Percentiles rank a stretch among this genome's conserved stretches.
These are phyloP conservation scores for Eimeria zaria DNA, from an alignment of 169 alveolate genomes.

Conservation along the genomic window DNA sequence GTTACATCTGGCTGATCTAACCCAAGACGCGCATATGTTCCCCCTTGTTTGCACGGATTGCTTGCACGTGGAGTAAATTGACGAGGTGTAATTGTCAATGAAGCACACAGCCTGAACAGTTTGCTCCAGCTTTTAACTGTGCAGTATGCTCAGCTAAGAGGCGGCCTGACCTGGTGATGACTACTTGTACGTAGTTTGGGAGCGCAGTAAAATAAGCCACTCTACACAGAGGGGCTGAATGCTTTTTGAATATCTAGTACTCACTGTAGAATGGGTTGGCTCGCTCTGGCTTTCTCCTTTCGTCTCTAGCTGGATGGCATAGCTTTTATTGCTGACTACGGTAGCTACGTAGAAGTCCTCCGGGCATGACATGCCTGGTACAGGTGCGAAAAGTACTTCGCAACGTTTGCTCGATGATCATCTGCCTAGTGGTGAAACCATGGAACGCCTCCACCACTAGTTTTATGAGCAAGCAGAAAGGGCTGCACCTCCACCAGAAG, in stretches of 20 bases:
- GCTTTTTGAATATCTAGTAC: too few relatives aligned
- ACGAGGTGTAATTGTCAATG: background rate
- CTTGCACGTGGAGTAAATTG: too few relatives aligned
- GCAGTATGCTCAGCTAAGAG: background rate
- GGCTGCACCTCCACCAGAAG: background rate
- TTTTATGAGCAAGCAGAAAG: background rate
- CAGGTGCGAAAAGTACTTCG: background rate
- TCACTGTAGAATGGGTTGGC: background rate
- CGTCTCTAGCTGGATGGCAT: background rate
- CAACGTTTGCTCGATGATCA: background rate
- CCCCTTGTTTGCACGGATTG: too few relatives aligned
- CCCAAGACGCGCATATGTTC: background rate
- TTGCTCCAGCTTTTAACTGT: background rate
- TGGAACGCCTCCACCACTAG: background rate
- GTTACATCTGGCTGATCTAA: background rate
- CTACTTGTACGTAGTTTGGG: too few relatives aligned
- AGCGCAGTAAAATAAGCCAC: background rate
- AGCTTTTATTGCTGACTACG: background rate
- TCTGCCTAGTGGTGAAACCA: too few relatives aligned
- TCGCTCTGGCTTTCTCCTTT: background rate
- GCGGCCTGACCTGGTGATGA: background rate
- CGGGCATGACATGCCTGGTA: background rate
- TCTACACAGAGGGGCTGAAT: background rate
- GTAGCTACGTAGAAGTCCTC: background rate
- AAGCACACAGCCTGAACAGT: background rate